Conservation (phyloP, 192 early-diverging fungal genomes). For the Coemansia javaensis region DNA sequence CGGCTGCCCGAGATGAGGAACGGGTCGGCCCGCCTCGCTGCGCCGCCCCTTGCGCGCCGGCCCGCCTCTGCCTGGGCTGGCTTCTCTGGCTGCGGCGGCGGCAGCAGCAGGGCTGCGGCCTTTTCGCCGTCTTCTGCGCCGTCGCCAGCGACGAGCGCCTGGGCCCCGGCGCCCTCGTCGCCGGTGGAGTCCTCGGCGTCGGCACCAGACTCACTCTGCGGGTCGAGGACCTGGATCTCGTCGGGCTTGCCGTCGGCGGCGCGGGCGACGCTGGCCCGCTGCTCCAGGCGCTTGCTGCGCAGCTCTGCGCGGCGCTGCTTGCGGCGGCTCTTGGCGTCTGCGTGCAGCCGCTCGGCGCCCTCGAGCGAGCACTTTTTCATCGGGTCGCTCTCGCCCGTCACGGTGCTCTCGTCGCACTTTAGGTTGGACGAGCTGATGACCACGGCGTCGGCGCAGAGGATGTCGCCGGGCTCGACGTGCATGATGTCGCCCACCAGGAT, state of each 20-base stretch:
- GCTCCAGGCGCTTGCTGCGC: slow-evolving; percentile 44
- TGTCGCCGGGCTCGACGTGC: slow-evolving; percentile 85
- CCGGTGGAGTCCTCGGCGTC: slow-evolving; percentile 50
- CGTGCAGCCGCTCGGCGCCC: slow-evolving; percentile 28
- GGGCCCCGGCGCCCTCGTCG: slow-evolving; percentile 16
- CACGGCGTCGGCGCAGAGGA: slow-evolving; percentile 87
- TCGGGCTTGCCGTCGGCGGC: slow-evolving; percentile 10
- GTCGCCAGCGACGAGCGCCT: not conserved
- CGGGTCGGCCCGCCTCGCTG: slow-evolving; percentile 54
- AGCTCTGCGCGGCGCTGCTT: slow-evolving; percentile 46
- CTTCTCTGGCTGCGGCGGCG: not conserved
- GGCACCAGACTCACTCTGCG: slow-evolving; percentile 15
- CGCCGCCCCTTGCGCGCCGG: slow-evolving; percentile 20
- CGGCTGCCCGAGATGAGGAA: slow-evolving; percentile 94
- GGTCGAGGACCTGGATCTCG: slow-evolving; percentile 26
- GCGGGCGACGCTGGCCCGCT: slow-evolving; percentile 21
- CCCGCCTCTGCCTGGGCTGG: not conserved
- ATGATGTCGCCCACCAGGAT: slow-evolving; percentile 90
- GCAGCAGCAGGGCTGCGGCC: slow-evolving; percentile 1
- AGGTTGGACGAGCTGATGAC: slow-evolving; percentile 78
- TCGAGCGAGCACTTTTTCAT: slow-evolving; percentile 70
- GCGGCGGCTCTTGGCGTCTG: slow-evolving; percentile 29
- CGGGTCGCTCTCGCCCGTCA: slow-evolving; percentile 93
- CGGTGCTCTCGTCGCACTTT: slow-evolving; percentile 84
- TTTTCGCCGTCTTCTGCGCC: slow-evolving; percentile 1